Base-by-base conservation (phyloP, 2,329 filamentous ascomycete species). In the Monosporascus sp. region DNA sequence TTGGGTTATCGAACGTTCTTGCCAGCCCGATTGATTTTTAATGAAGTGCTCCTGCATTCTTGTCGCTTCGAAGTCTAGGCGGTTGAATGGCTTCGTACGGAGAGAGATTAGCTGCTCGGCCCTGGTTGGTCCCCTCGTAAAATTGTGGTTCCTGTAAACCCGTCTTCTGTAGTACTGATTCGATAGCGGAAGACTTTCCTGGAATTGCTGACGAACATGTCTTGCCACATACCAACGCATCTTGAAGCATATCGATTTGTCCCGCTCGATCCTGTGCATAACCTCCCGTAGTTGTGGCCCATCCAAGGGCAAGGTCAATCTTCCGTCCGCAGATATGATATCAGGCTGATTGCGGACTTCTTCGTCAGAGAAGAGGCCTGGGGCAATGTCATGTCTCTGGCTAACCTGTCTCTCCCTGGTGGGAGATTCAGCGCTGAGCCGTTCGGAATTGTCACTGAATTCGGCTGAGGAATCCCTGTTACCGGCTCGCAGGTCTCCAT, bases 21-120 rank as follows among this genome's bases (percentile, higher is more conserved):
- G 37, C 45, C 46, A 52, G 24, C 46, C 24, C 11, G 45, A 20
- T 24, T 52, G 50, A 20, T 44, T 46, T 20, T 44, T 52, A 6
- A 14, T 9, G 37, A 52, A 48, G 14, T 20, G n/a, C 4, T 17
- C 24, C 6, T 43, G 27, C 15, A 25, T 31, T 15, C 50, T 17
- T 11, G 20, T 24, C n/a, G 50, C 45, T 37, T 52, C 50, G 24
- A 52, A 52, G 24, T 51, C 50, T 4, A 51, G 50, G n/a, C 50
- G 50, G 9, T 51, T 51, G 43, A 47, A 51, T n/a, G 43, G 50
- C n/a, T 24, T 46, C 24, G 38, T 14, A 5, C 39, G 39, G 9
- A 43, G 39, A 14, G 39, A 43, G 11, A 43, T 20, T 14, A 43
- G 39, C 39, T 43, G 39, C 39, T 43, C 18, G 20, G 39, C 39